phyloP scores from a whole-genome alignment of 1,284 basidiomycete species.

The Kalmanozyma brasiliensis region DNA sequence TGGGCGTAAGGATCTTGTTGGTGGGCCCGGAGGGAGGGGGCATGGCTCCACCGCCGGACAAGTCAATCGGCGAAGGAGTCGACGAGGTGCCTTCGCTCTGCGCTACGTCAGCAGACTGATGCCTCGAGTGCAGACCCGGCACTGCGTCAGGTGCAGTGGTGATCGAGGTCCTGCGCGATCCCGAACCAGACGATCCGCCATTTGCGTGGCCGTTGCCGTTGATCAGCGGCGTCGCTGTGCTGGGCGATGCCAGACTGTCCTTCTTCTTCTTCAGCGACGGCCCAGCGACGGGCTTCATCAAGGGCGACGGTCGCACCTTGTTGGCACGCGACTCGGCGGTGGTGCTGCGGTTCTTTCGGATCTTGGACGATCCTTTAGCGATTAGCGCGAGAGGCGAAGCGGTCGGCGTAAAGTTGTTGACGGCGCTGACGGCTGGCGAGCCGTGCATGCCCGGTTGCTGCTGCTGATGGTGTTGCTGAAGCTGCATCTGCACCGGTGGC shows the following conservation, averaged over 20 bases:
- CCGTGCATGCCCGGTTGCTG: constrained; percentile 25
- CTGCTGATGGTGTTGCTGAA: constrained; percentile 61
- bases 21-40: constrained; percentile 41
- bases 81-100: constrained; percentile 57
- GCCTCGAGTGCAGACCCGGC: constrained; percentile 22
- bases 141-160: constrained; percentile 8
- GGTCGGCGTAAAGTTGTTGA: constrained; percentile 48
- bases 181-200: constrained; percentile 15
- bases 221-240: constrained; percentile 20
- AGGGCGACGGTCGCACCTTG: constrained; percentile 62
- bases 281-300: constrained; percentile 61
- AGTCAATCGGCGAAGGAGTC: constrained; percentile 64
- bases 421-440: constrained; percentile 37
- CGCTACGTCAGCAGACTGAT: constrained; percentile 50
- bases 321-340: constrained; percentile 58
- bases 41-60: constrained; percentile 45
- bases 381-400: constrained; percentile 54
- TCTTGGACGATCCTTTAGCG: constrained; percentile 49
- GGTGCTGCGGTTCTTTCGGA: constrained; percentile 56
- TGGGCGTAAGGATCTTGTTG: constrained; percentile 61
- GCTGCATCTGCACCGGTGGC: constrained; percentile 49
- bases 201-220: constrained; percentile 22
- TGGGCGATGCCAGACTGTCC: constrained; percentile 24
- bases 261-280: constrained; percentile 46
- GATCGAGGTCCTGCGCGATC: constrained; percentile 33